These are phyloP conservation scores for Thermothelomyces thermophilus DNA, from an alignment of 2,329 filamentous ascomycete genomes.

Conservation along the genomic window DNA sequence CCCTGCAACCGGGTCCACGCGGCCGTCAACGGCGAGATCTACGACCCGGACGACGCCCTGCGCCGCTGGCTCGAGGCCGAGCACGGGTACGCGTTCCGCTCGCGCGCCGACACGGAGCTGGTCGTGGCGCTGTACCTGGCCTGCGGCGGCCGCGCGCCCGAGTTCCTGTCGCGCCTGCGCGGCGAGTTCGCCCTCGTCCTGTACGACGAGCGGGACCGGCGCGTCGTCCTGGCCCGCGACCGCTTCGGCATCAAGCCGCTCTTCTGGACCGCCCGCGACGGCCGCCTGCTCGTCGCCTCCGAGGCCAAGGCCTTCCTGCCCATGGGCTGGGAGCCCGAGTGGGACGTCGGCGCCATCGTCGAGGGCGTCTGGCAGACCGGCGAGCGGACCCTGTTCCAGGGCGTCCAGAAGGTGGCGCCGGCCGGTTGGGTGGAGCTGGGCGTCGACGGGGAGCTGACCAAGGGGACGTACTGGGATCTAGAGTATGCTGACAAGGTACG, in stretches of 20 bases:
- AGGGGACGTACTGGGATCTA: slow-evolving; percentile 46
- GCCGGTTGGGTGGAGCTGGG: slow-evolving; percentile 38
- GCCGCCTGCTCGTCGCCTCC: slow-evolving; percentile 40
- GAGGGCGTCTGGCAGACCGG: slow-evolving; percentile 39
- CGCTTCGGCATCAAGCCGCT: slow-evolving; percentile 53
- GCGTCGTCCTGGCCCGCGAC: slow-evolving; percentile 44
- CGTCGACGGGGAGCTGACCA: slow-evolving; percentile 31
- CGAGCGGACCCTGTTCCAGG: slow-evolving; percentile 43
- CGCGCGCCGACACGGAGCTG: slow-evolving; percentile 45
- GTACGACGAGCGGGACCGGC: slow-evolving; percentile 37
- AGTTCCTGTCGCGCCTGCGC: slow-evolving; percentile 36
- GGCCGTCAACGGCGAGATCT: slow-evolving; percentile 56
- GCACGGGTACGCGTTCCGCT: slow-evolving; percentile 38
- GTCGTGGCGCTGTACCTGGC: slow-evolving; percentile 46
- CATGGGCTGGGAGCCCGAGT: slow-evolving; percentile 45
- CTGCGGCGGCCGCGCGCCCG: slow-evolving; percentile 40
- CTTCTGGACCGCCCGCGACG: slow-evolving; percentile 39
- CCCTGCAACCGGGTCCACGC: slow-evolving; percentile 40
- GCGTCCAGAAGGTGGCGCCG: slow-evolving; percentile 38
- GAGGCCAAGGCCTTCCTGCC: slow-evolving; percentile 49
- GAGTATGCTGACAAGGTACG: slow-evolving; percentile 46
- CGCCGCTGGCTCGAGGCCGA: slow-evolving; percentile 31
- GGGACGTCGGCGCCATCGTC: slow-evolving; percentile 43
- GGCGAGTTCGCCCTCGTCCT: slow-evolving; percentile 50
- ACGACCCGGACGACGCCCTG: slow-evolving; percentile 41